phyloP scores from a whole-genome alignment of 805 yeast genomes.

The Candida pini region DNA sequence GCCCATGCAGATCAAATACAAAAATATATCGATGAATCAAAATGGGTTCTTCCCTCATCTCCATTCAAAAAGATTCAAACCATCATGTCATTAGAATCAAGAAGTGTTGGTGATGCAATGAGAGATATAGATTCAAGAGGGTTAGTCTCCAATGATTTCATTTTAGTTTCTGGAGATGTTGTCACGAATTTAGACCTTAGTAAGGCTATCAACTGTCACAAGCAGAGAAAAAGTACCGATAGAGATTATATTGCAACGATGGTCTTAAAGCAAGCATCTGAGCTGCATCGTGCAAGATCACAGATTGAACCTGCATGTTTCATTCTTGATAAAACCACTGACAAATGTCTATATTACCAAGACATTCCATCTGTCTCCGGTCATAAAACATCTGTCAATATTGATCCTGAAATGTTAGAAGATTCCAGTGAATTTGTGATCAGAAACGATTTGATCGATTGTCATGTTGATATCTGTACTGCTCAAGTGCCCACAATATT shows the following conservation, averaged over 20 bases:
- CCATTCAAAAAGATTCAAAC: conserved; percentile 78
- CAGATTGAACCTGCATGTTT: conserved; percentile 79
- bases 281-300: conserved; percentile 79
- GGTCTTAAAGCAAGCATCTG: conserved; percentile 83
- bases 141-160: conserved; percentile 81
- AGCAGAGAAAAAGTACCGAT: conserved; percentile 63
- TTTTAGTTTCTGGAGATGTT: conserved; percentile 89
- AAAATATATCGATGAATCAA: conserved; percentile 67
- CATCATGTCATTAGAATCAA: conserved; percentile 75
- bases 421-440: conserved; percentile 70
- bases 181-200: conserved; percentile 85
- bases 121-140: conserved; percentile 92
- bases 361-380: conserved; percentile 56
- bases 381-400: conserved; percentile 44
- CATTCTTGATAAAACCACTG: conserved; percentile 65
- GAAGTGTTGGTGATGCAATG: conserved; percentile 97
- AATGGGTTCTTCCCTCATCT: conserved; percentile 63
- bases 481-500: conserved; percentile 92
- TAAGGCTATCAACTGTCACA: conserved; percentile 68
- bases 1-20: conserved; percentile 88
- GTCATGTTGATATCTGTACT: conserved; percentile 93
- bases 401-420: conserved; percentile 81
- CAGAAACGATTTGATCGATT: conserved; percentile 91
- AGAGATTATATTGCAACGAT: conserved; percentile 91
- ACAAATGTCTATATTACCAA: conserved; percentile 81